These are phyloP conservation scores for Scytalidium lignicola DNA, from an alignment of 2,329 filamentous ascomycete genomes.

Conservation along the genomic window DNA sequence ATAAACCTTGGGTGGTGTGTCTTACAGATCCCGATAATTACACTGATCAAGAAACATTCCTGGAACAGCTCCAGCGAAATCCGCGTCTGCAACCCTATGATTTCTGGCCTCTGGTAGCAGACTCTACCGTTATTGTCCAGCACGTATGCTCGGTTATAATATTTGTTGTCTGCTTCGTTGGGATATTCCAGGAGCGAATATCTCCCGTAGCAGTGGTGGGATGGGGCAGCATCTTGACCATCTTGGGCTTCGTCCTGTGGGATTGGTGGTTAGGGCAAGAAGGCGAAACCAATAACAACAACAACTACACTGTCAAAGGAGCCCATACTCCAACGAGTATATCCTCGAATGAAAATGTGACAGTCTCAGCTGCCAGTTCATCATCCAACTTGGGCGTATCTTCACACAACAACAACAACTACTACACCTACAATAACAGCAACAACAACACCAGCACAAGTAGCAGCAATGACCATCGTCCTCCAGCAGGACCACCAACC, in stretches of 20 bases:
- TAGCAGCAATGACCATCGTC: slow-evolving; percentile 21
- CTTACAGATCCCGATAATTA: slow-evolving; percentile 92
- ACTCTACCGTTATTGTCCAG: slow-evolving; percentile 94
- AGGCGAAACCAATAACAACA: slow-evolving; percentile 21
- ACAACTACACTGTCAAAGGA: slow-evolving; percentile 25
- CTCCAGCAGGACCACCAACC: slow-evolving; percentile 15
- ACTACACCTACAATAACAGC: too few relatives aligned
- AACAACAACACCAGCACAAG: not conserved
- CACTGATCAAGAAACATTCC: slow-evolving; percentile 92
- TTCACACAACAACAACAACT: not conserved
- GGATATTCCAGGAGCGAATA: slow-evolving; percentile 82
- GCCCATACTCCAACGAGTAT: slow-evolving; percentile 23
- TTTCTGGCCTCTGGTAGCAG: slow-evolving; percentile 94
- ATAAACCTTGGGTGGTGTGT: too few relatives aligned
- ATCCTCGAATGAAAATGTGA: not conserved
- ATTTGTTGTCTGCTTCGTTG: slow-evolving; percentile 89
- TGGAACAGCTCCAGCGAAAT: slow-evolving; percentile 93
- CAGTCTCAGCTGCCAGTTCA: slow-evolving; percentile 18
- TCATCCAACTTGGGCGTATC: slow-evolving; percentile 22
- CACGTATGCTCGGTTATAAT: slow-evolving; percentile 94
- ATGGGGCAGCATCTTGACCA: slow-evolving; percentile 76
- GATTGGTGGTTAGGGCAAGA: slow-evolving; percentile 82
- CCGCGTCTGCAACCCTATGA: slow-evolving; percentile 91
- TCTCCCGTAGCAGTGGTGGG: slow-evolving; percentile 85
- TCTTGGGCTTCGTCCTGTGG: slow-evolving; percentile 86